These are phyloP conservation scores for Polytrichum commune DNA, from an alignment of 225 moss, liverwort and hornwort genomes.

Conservation along the genomic window DNA sequence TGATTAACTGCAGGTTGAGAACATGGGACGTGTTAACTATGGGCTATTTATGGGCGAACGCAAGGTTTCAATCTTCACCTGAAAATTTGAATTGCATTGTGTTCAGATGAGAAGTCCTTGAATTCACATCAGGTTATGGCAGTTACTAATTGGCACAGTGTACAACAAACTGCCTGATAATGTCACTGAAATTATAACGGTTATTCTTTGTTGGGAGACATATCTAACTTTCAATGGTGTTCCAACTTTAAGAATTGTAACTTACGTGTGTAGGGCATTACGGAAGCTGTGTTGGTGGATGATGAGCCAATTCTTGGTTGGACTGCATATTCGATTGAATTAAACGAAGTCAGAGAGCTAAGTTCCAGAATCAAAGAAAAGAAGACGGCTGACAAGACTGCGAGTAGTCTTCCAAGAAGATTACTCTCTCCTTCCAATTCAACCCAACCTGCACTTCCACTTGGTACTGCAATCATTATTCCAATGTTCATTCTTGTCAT, in stretches of 20 bases:
- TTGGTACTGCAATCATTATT: too few relatives aligned
- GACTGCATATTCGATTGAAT: conserved; percentile 56
- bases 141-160: too few relatives aligned
- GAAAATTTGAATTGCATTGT: background rate
- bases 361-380: conserved; percentile 9
- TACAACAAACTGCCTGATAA: too few relatives aligned
- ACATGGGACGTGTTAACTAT: conserved; percentile 89
- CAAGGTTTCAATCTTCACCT: conserved; percentile 42
- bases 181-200: too few relatives aligned
- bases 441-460: too few relatives aligned
- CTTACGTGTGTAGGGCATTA: conserved; percentile 50
- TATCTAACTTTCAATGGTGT: conserved; percentile 1
- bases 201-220: too few relatives aligned
- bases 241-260: background rate
- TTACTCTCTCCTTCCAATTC: too few relatives aligned
- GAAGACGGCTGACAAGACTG: conserved; percentile 3
- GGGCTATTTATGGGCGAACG: conserved; percentile 65
- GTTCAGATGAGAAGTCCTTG: background rate
- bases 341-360: conserved; percentile 31
- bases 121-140: background rate
- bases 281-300: conserved; percentile 58
- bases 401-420: too few relatives aligned
- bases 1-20: conserved; percentile 59
- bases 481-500: too few relatives aligned
- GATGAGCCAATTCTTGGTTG: conserved; percentile 59